Conservation (phyloP, 768 basidiomycete genomes). For the Termitomyces sp. region DNA sequence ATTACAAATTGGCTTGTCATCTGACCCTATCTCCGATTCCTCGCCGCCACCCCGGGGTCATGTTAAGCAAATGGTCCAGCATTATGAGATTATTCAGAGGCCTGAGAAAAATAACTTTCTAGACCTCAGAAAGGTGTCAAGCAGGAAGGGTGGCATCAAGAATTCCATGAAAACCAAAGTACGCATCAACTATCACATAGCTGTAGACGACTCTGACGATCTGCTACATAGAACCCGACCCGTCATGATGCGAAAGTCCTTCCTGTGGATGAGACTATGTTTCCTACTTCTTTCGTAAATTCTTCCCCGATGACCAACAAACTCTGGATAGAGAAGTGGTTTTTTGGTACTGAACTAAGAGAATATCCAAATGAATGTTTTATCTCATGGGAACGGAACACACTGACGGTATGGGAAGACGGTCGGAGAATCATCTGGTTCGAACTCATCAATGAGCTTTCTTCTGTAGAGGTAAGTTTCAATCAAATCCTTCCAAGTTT, state of each 20-base stretch:
- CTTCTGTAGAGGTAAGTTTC: background rate
- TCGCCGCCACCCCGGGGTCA: slow-evolving; percentile 1
- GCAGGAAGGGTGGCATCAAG: background rate
- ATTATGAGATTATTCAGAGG: slow-evolving; percentile 4
- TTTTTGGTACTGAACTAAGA: background rate
- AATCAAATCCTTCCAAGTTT: background rate
- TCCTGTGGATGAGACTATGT: background rate
- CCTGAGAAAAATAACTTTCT: background rate
- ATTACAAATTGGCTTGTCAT: slow-evolving; percentile 3
- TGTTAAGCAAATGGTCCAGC: slow-evolving; percentile 6
- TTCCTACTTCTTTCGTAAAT: background rate
- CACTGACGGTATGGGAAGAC: background rate
- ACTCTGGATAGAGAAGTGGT: slow-evolving; percentile 4
- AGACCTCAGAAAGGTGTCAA: slow-evolving; percentile 4
- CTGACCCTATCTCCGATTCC: slow-evolving; percentile 14
- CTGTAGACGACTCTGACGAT: background rate
- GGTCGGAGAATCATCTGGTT: background rate
- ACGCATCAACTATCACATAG: background rate
- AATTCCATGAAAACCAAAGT: slow-evolving; percentile 19
- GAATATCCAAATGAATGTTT: background rate
- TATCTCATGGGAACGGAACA: background rate
- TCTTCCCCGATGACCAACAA: background rate
- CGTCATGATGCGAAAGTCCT: background rate
- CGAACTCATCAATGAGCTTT: background rate
- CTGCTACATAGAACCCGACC: background rate